Base-by-base conservation (phyloP, 2,329 filamentous ascomycete species). In the Huntiella savannae region DNA sequence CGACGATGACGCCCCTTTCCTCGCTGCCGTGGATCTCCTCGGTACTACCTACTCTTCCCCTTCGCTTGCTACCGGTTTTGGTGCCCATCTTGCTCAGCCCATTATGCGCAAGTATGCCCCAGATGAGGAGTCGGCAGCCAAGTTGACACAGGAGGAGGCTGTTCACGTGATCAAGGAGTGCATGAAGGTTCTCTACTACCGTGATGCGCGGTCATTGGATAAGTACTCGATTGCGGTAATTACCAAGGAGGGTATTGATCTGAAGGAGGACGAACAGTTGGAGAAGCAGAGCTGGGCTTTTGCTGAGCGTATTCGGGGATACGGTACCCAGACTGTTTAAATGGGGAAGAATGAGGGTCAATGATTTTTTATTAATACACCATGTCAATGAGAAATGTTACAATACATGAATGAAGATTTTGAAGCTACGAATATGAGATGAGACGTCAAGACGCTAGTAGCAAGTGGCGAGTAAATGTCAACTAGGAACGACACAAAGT, bases 241-340 rank as follows among this genome's bases (percentile, higher is more conserved):
- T 48, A 91, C 83, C 47, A 82, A 85, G 65, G 83, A 85, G 42
- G 85, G 82, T n/a, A 77, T 96, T 49, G 81, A 92, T 47, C 61
- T 95, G 54, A 79, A 79, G 62, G 77, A 92, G 63, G 67, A 82
- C 56, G 82, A 93, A 69, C 78, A 86, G 71, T 70, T 98, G 54
- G 87, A 96, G 71, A 73, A 79, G 56, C 88, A 96, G 73, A 95
- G 86, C 73, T 96, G 88, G 91, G 86, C 83, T 44, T 98, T 98
- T 68, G 91, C 91, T 17, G 88, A 96, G 60, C 74, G 79, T 55
- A 95, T 98, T 62, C 81, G 77, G 63, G 91, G 91, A 39, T 98
- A 98, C 60, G 91, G 91, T 51, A 92, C 87, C 19, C 87, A 96
- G 70, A 70, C 66, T 40, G 71, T 75, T 10, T 76, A 67, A 51